Conservation (phyloP, 2,329 filamentous ascomycete genomes). For the Colletotrichum sp. region DNA sequence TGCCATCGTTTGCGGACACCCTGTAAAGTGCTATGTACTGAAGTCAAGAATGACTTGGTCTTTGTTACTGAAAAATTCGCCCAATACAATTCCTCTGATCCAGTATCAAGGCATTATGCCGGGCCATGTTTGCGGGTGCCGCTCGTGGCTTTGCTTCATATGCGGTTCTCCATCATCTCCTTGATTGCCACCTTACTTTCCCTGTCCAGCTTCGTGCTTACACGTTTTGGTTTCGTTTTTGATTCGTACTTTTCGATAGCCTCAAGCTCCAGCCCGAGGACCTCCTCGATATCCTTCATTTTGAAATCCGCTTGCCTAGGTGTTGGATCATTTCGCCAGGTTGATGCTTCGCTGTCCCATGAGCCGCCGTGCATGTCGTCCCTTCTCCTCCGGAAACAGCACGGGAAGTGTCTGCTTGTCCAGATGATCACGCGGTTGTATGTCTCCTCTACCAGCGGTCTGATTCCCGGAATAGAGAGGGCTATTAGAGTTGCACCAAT, state of each 20-base stretch:
- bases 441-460: constrained; percentile 38
- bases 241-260: neutral
- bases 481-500: constrained; percentile 56
- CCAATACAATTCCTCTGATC: neutral
- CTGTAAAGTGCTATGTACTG: neutral
- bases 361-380: neutral
- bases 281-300: neutral
- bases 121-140: neutral
- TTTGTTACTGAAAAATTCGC: neutral
- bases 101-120: neutral
- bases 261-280: neutral
- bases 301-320: neutral
- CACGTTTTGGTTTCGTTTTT: neutral
- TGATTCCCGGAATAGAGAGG: constrained; percentile 54
- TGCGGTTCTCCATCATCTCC: neutral
- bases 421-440: neutral
- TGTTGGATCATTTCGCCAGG: neutral
- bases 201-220: neutral
- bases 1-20: neutral
- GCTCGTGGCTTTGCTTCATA: neutral
- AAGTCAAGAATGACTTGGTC: neutral
- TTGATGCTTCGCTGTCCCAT: neutral
- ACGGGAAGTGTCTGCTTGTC: neutral
- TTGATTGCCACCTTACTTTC: neutral
- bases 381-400: neutral